Percentiles rank a stretch among this genome's conserved stretches.
Conservation (phyloP, 2,329 filamentous ascomycete species). For the Cladophialophora exuberans region DNA sequence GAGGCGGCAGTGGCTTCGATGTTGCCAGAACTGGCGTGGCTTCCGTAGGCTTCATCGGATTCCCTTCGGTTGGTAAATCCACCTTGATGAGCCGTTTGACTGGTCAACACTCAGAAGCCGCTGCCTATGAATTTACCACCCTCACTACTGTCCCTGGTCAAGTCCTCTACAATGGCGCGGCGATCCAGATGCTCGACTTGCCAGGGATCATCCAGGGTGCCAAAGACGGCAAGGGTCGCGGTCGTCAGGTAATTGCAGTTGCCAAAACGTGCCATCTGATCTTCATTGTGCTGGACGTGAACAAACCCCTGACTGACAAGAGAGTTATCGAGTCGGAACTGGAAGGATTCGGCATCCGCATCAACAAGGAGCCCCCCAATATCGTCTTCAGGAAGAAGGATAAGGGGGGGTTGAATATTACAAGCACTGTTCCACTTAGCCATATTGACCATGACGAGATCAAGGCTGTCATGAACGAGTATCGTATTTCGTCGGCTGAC, state of each 20-base stretch:
- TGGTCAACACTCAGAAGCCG: conserved; percentile 94
- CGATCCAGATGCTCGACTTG: conserved; percentile 96
- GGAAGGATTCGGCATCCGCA: conserved; percentile 95
- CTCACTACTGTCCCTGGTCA: conserved; percentile 96
- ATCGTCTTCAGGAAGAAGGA: conserved; percentile 99
- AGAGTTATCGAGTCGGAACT: conserved; percentile 91
- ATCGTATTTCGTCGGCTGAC: conserved; percentile 93
- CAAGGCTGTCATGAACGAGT: conserved; percentile 96
- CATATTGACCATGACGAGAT: conserved; percentile 97
- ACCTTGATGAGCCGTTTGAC: conserved; percentile 94
- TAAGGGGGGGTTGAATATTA: conserved; percentile 94
- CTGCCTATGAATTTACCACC: conserved; percentile 98
- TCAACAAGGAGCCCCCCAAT: conserved; percentile 96
- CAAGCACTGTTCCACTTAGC: conserved; percentile 86
- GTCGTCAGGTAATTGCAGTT: conserved; percentile 97
- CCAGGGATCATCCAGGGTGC: conserved; percentile 98
- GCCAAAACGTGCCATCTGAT: conserved; percentile 99
- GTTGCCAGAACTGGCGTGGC: conserved; percentile 97
- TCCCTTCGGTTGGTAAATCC: conserved; percentile 97
- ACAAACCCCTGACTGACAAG: conserved; percentile 97
- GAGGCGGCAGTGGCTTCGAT: conserved; percentile 89
- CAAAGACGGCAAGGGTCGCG: conserved; percentile 96
- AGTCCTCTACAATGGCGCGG: conserved; percentile 93
- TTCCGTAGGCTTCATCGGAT: conserved; percentile 96
- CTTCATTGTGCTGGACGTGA: conserved; percentile 97